phyloP scores from a whole-genome alignment of 495 filamentous ascomycete species.

The Talaromyces wortmannii region DNA sequence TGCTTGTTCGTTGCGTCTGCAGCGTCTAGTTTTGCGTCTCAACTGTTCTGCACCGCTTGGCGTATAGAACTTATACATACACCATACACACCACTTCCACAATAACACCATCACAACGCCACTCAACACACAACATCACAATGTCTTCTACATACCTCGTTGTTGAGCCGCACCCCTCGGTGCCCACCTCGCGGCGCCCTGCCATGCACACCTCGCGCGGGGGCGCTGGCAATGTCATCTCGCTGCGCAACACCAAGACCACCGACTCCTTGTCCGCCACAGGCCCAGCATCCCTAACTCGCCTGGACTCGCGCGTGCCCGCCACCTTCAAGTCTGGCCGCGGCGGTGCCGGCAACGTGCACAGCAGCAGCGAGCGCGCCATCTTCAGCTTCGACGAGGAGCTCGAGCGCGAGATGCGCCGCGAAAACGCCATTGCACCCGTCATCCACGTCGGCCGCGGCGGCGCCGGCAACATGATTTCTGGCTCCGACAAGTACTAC shows the following conservation, averaged over 20 bases:
- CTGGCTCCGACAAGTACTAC: slow-evolving; percentile 18
- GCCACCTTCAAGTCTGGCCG: slow-evolving; percentile 68
- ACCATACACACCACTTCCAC: slow-evolving; percentile 20
- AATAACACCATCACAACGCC: too few species aligned
- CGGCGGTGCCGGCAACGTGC: slow-evolving; percentile 86
- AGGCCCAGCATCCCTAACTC: slow-evolving; percentile 44
- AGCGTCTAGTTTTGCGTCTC: background rate
- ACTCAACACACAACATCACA: background rate
- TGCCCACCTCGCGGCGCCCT: slow-evolving; percentile 51
- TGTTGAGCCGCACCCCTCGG: slow-evolving; percentile 74
- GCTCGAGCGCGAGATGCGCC: slow-evolving; percentile 60
- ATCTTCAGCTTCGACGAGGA: slow-evolving; percentile 93
- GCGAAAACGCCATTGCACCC: slow-evolving; percentile 45
- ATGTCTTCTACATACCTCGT: slow-evolving; percentile 51
- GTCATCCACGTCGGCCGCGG: slow-evolving; percentile 83
- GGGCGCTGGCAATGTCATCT: slow-evolving; percentile 74
- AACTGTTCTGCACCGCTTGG: background rate
- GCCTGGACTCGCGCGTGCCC: slow-evolving; percentile 32
- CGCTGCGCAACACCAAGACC: slow-evolving; percentile 60
- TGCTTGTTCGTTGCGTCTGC: slow-evolving; percentile 5
- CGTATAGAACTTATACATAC: slow-evolving; percentile 3
- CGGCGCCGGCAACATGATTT: slow-evolving; percentile 75
- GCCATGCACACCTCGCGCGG: slow-evolving; percentile 74
- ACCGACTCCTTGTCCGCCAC: slow-evolving; percentile 42
- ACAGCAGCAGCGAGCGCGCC: slow-evolving; percentile 56